Evolutionary conservation across 2,329 filamentous ascomycete genomes (phyloP), one percentile per base, ranked within the genome.

Genomic region (Calonectria pteridis): DNA sequence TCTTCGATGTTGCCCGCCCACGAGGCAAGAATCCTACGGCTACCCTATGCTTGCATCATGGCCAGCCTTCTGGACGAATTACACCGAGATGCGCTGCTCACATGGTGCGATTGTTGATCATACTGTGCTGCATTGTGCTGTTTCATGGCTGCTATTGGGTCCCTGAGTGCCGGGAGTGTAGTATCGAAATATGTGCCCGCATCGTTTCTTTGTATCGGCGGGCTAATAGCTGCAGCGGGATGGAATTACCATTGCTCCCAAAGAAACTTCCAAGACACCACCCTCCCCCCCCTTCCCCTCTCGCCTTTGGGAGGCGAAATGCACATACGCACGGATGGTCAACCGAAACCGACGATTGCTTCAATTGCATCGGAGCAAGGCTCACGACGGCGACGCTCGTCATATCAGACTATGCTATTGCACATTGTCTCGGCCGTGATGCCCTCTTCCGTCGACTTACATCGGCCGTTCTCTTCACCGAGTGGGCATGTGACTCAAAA

Each of bases 401-500:
- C 31, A 50, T 72, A 72, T 63, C 43, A 53, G 16, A 43, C 23
- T 35, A 68, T 55, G 26, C 63, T 55, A 64, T 70, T 53, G 35
- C 55, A 31, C 46, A 23, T 28, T 72, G 70, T 72, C 65, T 72
- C 64, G 70, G 70, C 64, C 67, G 40, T 72, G 46, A 59, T 72
- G 37, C n/a, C 63, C 53, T 71, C 43, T 53, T 35, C 55, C 49
- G 62, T 65, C 69, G 55, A 58, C 69, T 59, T 53, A 53, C 64
- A 46, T 58, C 33, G 35, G 35, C 10, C 9, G 23, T 26, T 23
- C n/a, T 26, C 31, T 14, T 53, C 65, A 69, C 29, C 16, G 28
- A 46, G 50, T 26, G 16, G 3, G 59, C 71, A 69, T 73, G 71
- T 73, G 71, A 73, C 71, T 69, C 66, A 73, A 68, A 55, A 51